Evolutionary conservation across 257 asterid genomes (phyloP), one percentile per base, ranked within the genome.

Genomic region (Buddleja alternifolia): DNA sequence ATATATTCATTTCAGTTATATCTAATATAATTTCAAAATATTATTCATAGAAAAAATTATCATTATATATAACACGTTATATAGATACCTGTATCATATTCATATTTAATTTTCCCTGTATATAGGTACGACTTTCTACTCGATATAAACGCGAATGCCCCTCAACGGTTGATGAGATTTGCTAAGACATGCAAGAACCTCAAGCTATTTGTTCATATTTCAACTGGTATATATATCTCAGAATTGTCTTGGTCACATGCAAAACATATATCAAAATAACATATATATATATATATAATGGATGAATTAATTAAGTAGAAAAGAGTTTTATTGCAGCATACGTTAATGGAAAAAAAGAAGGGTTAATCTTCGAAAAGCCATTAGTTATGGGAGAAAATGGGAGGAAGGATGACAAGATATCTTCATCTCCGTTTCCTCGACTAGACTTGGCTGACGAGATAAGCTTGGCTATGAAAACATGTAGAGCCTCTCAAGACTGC

Each of bases 341-440:
- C 50, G 71, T 66, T 19, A 50, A 36, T 17, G 71, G 61, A 51
- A 10, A n/a, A 19, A 66, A 20, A 29, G 71, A 66, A 21, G 71
- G 71, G 14, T 0, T 32, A 17, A 51, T 66, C 36, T 10, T 66
- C 6, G 71, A 66, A 50, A 53, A 50, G 17, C 71, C 71, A 0
- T 51, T 50, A 34, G 17, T 34, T 0, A 66, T 66, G 71, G 71
- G 71, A 20, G 71, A 66, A 37, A 36, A 21, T 50, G 60, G 44
- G 58, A 16, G 42, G 23, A 66, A 45, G 57, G 60, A 64, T 10
- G 60, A 64, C 17, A 51, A 66, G 12, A 48, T 1, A 16, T 12
- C 20, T 34, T 36, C 58, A 46, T 65, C 21, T 8, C 5, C 23
- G n/a, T 21, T 36, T 50, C 71, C 60, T 32, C 61, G 61, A 8